A percentile compares a stretch with the other conserved stretches of the same genome.
Conservation (phyloP, 78 protist species). For the Dictyostelium capitatum region DNA sequence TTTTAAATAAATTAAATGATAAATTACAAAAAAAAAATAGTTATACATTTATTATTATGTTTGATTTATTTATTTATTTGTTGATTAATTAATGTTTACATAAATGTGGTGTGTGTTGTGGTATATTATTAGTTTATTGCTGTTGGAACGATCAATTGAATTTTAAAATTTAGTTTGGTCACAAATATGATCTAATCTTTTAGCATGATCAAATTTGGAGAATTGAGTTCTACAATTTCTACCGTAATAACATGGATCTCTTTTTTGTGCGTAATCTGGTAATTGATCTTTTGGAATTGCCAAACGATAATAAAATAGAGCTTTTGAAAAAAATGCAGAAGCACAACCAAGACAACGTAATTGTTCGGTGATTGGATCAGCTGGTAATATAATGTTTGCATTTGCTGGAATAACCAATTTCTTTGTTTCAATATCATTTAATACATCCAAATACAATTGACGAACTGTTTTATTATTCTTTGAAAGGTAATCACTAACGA, state of each 20-base stretch:
- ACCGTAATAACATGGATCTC: constrained; percentile 84
- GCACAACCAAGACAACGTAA: constrained; percentile 49
- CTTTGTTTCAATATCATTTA: background rate
- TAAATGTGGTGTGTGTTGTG: no score
- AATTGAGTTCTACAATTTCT: constrained; percentile 78
- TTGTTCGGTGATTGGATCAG: background rate
- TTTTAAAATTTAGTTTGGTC: constrained; percentile 62
- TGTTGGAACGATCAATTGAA: no score
- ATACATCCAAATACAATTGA: constrained; percentile 9
- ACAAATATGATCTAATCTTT: constrained; percentile 79
- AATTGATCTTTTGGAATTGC: constrained; percentile 58
- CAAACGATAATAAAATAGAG: constrained; percentile 35
- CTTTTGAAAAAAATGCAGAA: constrained; percentile 17
- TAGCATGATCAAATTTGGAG: constrained; percentile 63
- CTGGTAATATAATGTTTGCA: background rate
- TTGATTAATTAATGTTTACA: no score
- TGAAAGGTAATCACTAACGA: constrained; percentile 33
- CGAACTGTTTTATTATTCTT: background rate
- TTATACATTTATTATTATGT: no score
- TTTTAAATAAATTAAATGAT: no score
- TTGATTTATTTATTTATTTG: no score
- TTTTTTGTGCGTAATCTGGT: constrained; percentile 48
- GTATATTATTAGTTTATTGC: no score
- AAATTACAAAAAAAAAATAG: no score
- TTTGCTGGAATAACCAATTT: constrained; percentile 8